Evolutionary conservation across 768 basidiomycete species (phyloP).

Genomic region (Tephrocybe sp.): DNA sequence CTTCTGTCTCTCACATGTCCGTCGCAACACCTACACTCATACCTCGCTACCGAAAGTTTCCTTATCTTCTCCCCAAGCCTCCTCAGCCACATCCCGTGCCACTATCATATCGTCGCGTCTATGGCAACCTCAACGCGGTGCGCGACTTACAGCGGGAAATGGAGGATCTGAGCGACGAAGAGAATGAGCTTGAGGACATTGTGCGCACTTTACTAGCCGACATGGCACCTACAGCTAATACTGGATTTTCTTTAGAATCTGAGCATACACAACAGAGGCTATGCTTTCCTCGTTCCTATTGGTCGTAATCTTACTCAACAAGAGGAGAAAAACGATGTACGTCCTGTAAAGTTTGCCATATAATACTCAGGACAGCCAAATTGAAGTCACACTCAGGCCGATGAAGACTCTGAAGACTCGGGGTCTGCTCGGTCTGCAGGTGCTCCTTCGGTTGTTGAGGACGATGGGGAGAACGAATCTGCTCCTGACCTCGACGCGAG

Average conservation of each 20-base stretch:
- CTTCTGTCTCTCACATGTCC: conserved; percentile 30
- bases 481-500: conserved; percentile 60
- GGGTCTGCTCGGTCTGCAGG: conserved; percentile 41
- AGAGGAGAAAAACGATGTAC: conserved; percentile 84
- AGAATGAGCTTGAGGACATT: conserved; percentile 75
- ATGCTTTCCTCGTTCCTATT: conserved; percentile 67
- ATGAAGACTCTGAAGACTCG: conserved; percentile 51
- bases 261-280: conserved; percentile 65
- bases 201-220: conserved; percentile 36
- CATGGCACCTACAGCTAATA: conserved; percentile 6
- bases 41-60: conserved; percentile 61
- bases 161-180: conserved; percentile 84
- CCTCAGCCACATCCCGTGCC: conserved; percentile 69
- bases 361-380: background rate
- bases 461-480: conserved; percentile 51
- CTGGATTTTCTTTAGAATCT: conserved; percentile 41
- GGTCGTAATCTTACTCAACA: conserved; percentile 71
- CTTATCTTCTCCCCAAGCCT: conserved; percentile 62
- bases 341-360: conserved; percentile 15
- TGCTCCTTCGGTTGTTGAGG: conserved; percentile 43
- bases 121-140: conserved; percentile 58
- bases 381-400: conserved; percentile 31
- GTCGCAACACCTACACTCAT: conserved; percentile 71
- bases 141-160: conserved; percentile 76
- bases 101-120: conserved; percentile 47